Percentiles rank a stretch among this genome's conserved stretches.
Evolutionary conservation across 768 basidiomycete genomes (phyloP).

Genomic region (Tricholoma sp.): DNA sequence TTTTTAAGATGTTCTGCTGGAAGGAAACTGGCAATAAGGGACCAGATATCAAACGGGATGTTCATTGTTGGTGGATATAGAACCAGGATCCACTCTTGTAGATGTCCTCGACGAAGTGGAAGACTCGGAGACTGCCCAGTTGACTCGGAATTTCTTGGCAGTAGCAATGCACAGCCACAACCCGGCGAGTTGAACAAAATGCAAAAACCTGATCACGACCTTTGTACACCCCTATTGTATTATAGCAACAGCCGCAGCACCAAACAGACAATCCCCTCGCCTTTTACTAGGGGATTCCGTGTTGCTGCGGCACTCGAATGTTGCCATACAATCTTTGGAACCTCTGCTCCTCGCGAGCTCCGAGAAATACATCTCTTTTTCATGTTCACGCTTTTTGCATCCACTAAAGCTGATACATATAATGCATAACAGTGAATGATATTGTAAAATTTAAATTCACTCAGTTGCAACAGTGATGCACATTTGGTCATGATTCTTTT

Average conservation of each 20-base stretch:
- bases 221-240: not conserved
- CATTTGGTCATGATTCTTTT: too few species aligned
- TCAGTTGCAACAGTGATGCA: too few species aligned
- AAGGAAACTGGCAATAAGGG: not conserved
- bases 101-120: too few species aligned
- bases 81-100: too few species aligned
- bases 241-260: constrained; percentile 20
- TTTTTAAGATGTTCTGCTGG: too few species aligned
- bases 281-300: constrained; percentile 32
- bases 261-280: constrained; percentile 28
- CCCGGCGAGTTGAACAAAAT: constrained; percentile 16
- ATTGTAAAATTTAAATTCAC: too few species aligned
- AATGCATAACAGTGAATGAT: too few species aligned
- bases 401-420: too few species aligned
- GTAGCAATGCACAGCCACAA: constrained; percentile 19
- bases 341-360: constrained; percentile 8
- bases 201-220: constrained; percentile 1
- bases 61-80: not conserved
- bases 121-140: too few species aligned
- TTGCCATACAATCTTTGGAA: constrained; percentile 22
- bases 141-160: too few species aligned
- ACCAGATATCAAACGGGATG: not conserved
- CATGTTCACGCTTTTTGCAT: not conserved
- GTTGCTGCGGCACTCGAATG: constrained; percentile 18
- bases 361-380: not conserved